Conservation (phyloP, 345 rosid species). For the Capsella bursapastoris region DNA sequence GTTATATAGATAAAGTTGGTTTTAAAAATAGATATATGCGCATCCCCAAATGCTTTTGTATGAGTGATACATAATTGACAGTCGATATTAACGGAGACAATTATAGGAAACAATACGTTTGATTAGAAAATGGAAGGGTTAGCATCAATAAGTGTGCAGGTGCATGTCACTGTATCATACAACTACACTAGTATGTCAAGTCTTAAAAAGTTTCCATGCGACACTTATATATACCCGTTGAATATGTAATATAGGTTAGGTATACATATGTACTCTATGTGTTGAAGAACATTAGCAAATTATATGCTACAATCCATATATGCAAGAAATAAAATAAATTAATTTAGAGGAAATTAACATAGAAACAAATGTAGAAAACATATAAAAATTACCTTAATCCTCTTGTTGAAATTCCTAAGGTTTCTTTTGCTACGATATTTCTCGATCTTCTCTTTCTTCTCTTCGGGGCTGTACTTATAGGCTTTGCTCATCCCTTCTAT, state of each 20-base stretch:
- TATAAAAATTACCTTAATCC: slow-evolving; percentile 68
- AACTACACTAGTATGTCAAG: slow-evolving; percentile 30
- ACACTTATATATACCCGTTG: neutral
- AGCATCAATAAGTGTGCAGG: slow-evolving; percentile 30
- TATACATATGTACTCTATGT: neutral
- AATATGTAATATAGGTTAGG: slow-evolving; percentile 6
- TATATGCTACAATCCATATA: no score
- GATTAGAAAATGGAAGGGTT: slow-evolving; percentile 31
- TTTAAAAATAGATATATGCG: neutral
- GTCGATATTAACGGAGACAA: neutral
- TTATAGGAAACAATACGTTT: neutral
- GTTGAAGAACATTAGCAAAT: neutral
- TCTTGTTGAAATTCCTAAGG: slow-evolving; percentile 92
- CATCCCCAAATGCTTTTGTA: neutral
- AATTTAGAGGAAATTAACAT: neutral
- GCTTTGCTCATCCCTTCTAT: slow-evolving; percentile 90
- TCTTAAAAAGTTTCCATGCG: slow-evolving; percentile 31
- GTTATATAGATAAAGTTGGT: neutral
- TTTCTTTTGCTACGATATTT: slow-evolving; percentile 84
- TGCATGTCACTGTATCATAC: slow-evolving; percentile 42
- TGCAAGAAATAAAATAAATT: neutral
- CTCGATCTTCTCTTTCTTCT: slow-evolving; percentile 88
- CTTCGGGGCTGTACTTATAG: slow-evolving; percentile 76
- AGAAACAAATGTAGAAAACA: neutral
- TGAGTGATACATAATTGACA: neutral